Evolutionary conservation across 352 stramenopile species (phyloP), one percentile per base, ranked within the genome.

Genomic region (Pythium aquatile): DNA sequence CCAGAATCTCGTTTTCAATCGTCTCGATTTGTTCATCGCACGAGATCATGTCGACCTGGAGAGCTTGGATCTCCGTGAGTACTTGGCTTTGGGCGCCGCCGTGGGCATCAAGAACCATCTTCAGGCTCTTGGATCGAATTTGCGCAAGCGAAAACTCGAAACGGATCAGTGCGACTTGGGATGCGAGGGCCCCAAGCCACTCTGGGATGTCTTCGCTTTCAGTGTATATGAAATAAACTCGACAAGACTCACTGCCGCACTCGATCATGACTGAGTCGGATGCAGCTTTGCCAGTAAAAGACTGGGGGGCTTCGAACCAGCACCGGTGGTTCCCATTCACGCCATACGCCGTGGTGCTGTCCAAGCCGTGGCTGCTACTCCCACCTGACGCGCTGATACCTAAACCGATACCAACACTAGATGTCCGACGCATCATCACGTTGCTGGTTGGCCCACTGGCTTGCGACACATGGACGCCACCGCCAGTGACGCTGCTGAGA

Each of bases 1-100:
- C 78, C 4, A 91, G 61, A 4, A 91, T 58, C 17, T 91, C 78
- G 52, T 81, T 76, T 55, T 91, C 82, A 4, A 91, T 71, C 0
- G 69, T 73, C 16, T 77, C 69, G 5, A 85, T 77, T 54, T 91
- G 82, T 39, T 88, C 75, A 6, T 87, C 70, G 30, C 70, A 85
- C 14, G 75, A 52, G 3, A 87, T 46, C 37, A 73, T 74, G n/a
- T 90, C 80, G 5, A 79, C 35, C 20, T 75, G 61, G 0, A 90
- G 61, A 5, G 77, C 63, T 14, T 79, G 68, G 5, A 87, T 79
- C 52, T 87, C 78, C 0, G 78, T 91, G 5, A 86, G 47, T 3
- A 76, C 48, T 6, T 82, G 71, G n/a, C 62, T 66, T 7, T 72
- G 65, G 8, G 4, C 5, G 5, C 63, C 65, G 8, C 68, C 59